Evolutionary conservation across 441 rosid species (phyloP).

Genomic region (Viola pubescens): DNA sequence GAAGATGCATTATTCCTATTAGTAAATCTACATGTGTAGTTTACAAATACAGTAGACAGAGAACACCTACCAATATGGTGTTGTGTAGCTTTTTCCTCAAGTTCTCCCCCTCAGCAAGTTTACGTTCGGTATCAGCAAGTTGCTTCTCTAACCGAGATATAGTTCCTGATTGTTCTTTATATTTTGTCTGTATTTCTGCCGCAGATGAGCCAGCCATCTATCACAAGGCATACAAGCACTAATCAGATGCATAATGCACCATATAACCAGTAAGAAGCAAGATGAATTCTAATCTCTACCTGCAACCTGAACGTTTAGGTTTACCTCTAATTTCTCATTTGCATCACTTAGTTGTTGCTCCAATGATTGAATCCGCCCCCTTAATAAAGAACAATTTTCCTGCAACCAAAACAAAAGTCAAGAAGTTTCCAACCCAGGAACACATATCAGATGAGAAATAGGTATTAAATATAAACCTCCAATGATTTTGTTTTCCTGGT

Average conservation of each 20-base stretch:
- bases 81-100: constrained; percentile 87
- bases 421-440: constrained; percentile 8
- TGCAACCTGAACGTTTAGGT: neutral
- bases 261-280: neutral
- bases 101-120: constrained; percentile 69
- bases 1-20: neutral
- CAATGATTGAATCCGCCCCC: constrained; percentile 51
- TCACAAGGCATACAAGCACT: constrained; percentile 6
- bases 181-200: constrained; percentile 43
- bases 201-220: constrained; percentile 60
- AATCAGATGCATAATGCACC: neutral
- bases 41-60: neutral
- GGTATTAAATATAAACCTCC: constrained; percentile 50
- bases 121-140: constrained; percentile 55
- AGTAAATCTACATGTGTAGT: neutral
- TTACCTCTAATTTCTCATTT: constrained; percentile 78
- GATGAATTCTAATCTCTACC: neutral
- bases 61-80: constrained; percentile 62
- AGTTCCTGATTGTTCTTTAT: constrained; percentile 43
- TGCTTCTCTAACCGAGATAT: constrained; percentile 45
- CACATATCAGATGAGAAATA: neutral
- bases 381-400: constrained; percentile 84
- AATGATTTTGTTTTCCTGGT: constrained; percentile 50
- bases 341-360: constrained; percentile 65
- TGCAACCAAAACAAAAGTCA: constrained; percentile 20